These are phyloP conservation scores for Aspergillus cejpii DNA, from an alignment of 2,329 filamentous ascomycete species.

Conservation along the genomic window DNA sequence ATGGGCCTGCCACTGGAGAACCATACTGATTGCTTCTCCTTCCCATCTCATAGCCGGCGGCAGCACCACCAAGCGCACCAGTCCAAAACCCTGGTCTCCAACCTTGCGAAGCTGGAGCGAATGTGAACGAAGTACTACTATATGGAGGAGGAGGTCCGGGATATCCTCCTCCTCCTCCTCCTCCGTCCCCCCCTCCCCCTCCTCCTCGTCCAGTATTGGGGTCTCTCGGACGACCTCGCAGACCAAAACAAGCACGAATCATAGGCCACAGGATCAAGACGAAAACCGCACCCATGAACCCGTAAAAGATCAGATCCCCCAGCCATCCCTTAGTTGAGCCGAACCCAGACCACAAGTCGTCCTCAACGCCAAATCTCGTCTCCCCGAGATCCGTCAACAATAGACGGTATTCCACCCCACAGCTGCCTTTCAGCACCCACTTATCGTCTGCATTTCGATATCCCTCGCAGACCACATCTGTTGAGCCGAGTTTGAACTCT, in stretches of 20 bases:
- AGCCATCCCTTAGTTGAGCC: slow-evolving; percentile 9
- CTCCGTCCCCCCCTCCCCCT: slow-evolving; percentile 31
- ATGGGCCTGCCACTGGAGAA: slow-evolving; percentile 15
- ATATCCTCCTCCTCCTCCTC: slow-evolving; percentile 27
- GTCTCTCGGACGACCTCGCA: slow-evolving; percentile 19
- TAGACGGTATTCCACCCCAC: slow-evolving; percentile 82
- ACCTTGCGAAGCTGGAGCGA: slow-evolving; percentile 19
- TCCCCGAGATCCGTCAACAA: slow-evolving; percentile 71
- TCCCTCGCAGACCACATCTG: slow-evolving; percentile 89
- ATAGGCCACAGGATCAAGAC: slow-evolving; percentile 25
- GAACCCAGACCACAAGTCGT: slow-evolving; percentile 21
- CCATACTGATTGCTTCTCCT: slow-evolving; percentile 19
- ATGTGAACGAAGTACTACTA: slow-evolving; percentile 15
- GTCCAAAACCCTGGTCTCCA: slow-evolving; percentile 47
- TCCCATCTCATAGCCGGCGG: slow-evolving; percentile 40
- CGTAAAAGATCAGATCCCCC: slow-evolving; percentile 30
- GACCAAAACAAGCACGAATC: slow-evolving; percentile 22
- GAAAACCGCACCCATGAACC: slow-evolving; percentile 27
- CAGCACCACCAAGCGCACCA: slow-evolving; percentile 38
- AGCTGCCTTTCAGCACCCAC: slow-evolving; percentile 85
- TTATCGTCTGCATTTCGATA: slow-evolving; percentile 70
- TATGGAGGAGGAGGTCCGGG: slow-evolving; percentile 40
- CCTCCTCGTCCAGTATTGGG: slow-evolving; percentile 9
- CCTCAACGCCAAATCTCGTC: slow-evolving; percentile 55
- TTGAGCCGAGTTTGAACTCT: slow-evolving; percentile 69